Evolutionary conservation across 2,329 filamentous ascomycete genomes (phyloP).

Genomic region (Neonectria magnoliae): DNA sequence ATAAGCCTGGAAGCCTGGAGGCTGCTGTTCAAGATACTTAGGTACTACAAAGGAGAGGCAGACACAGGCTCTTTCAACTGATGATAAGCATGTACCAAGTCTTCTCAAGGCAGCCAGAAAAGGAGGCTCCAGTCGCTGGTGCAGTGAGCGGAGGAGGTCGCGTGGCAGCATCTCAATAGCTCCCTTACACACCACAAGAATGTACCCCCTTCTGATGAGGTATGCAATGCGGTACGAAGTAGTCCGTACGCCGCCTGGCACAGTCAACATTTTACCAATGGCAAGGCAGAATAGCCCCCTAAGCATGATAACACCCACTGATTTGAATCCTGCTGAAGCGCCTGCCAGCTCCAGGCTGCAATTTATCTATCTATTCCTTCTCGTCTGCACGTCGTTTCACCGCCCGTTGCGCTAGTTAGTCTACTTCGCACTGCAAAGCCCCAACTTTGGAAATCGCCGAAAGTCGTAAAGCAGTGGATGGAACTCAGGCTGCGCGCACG

Average conservation of each 20-base stretch:
- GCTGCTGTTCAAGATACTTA: neutral
- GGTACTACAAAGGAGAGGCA: neutral
- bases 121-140: neutral
- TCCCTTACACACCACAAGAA: conserved; percentile 1
- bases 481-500: neutral
- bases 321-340: neutral
- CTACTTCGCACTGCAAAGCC: neutral
- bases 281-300: neutral
- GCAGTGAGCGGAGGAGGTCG: neutral
- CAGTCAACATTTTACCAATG: neutral
- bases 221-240: neutral
- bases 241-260: neutral
- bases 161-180: conserved; percentile 8
- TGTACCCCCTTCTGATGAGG: neutral
- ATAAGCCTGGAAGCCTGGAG: neutral
- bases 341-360: neutral
- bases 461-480: neutral
- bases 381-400: neutral
- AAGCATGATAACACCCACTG: no score
- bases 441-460: neutral
- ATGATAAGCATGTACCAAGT: neutral
- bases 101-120: neutral
- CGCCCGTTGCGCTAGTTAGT: neutral
- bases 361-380: neutral
- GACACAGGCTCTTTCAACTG: neutral